Conservation (phyloP, 2,329 filamentous ascomycete genomes). For the Dactylellina sp. region DNA sequence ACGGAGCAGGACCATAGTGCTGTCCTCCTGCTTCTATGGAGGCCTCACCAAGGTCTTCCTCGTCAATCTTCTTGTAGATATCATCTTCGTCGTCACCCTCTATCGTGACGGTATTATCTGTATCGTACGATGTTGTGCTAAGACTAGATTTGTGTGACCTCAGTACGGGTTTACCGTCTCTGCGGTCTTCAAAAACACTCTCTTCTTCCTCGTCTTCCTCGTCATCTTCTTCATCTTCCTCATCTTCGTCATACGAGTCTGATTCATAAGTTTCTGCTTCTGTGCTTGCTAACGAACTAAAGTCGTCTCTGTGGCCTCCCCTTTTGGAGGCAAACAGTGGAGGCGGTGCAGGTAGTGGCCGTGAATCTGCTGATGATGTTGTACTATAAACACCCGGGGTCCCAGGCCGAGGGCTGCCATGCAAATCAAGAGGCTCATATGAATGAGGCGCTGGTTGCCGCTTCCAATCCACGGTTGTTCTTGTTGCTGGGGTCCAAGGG, state of each 20-base stretch:
- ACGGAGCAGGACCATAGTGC: slow-evolving; percentile 88
- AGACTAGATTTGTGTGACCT: slow-evolving; percentile 48
- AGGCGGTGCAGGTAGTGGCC: slow-evolving; percentile 85
- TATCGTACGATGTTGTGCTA: slow-evolving; percentile 47
- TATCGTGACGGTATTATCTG: slow-evolving; percentile 54
- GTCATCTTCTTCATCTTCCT: slow-evolving; percentile 32
- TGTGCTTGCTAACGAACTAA: slow-evolving; percentile 70
- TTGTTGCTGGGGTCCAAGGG: slow-evolving; percentile 70
- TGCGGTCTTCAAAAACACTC: slow-evolving; percentile 58
- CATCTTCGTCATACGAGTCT: slow-evolving; percentile 71
- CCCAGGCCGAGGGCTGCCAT: slow-evolving; percentile 88
- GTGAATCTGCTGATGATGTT: slow-evolving; percentile 81
- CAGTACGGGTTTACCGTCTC: slow-evolving; percentile 34
- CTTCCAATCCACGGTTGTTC: slow-evolving; percentile 72
- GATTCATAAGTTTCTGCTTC: slow-evolving; percentile 70
- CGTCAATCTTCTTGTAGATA: slow-evolving; percentile 63
- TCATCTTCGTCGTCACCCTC: slow-evolving; percentile 43
- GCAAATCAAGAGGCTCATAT: slow-evolving; percentile 88
- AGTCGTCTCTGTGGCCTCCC: slow-evolving; percentile 73
- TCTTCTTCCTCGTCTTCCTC: slow-evolving; percentile 58
- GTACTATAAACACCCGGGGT: slow-evolving; percentile 77
- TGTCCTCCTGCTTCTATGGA: slow-evolving; percentile 69
- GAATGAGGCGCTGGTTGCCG: slow-evolving; percentile 77
- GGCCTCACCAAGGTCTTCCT: slow-evolving; percentile 62
- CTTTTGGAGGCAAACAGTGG: slow-evolving; percentile 76